phyloP scores from a whole-genome alignment of 805 yeast species.

The Lipomyces oligophaga region DNA sequence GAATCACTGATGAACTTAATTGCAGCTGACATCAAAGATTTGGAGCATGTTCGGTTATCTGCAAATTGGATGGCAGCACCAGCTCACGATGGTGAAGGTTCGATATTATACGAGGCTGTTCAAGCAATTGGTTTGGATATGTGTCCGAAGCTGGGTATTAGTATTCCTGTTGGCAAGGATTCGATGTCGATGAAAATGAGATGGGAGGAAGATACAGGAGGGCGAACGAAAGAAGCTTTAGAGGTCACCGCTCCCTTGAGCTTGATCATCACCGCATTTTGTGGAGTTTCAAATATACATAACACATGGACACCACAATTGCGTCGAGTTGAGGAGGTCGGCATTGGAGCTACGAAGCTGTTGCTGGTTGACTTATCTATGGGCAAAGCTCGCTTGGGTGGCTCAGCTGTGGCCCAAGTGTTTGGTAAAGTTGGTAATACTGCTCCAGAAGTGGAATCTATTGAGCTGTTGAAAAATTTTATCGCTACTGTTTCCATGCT shows the following conservation, averaged over 20 bases:
- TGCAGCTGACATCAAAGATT: slow-evolving; percentile 80
- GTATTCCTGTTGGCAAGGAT: slow-evolving; percentile 98
- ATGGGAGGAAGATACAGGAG: slow-evolving; percentile 54
- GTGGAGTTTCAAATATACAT: slow-evolving; percentile 77
- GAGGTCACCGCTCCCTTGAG: slow-evolving; percentile 96
- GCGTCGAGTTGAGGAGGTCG: slow-evolving; percentile 49
- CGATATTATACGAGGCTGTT: slow-evolving; percentile 92
- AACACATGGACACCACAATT: slow-evolving; percentile 93
- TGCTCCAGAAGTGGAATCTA: slow-evolving; percentile 78
- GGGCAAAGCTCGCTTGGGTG: slow-evolving; percentile 65
- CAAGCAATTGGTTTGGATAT: slow-evolving; percentile 92
- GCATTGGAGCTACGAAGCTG: slow-evolving; percentile 43
- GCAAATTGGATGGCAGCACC: slow-evolving; percentile 99
- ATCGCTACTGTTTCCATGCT: slow-evolving; percentile 64
- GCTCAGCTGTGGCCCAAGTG: slow-evolving; percentile 92
- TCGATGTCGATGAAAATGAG: slow-evolving; percentile 98
- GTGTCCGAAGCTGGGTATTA: slow-evolving; percentile 86
- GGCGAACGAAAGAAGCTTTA: slow-evolving; percentile 45
- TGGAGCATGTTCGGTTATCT: slow-evolving; percentile 75
- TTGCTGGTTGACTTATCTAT: slow-evolving; percentile 77
- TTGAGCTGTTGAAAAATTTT: slow-evolving; percentile 60
- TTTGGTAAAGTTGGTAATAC: slow-evolving; percentile 79
- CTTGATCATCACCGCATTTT: slow-evolving; percentile 84
- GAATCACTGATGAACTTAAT: slow-evolving; percentile 83
- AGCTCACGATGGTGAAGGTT: slow-evolving; percentile 89